Evolutionary conservation across 306 rosid species (phyloP), one percentile per base, ranked within the genome.

Genomic region (Dalbergia cochinchinensis): DNA sequence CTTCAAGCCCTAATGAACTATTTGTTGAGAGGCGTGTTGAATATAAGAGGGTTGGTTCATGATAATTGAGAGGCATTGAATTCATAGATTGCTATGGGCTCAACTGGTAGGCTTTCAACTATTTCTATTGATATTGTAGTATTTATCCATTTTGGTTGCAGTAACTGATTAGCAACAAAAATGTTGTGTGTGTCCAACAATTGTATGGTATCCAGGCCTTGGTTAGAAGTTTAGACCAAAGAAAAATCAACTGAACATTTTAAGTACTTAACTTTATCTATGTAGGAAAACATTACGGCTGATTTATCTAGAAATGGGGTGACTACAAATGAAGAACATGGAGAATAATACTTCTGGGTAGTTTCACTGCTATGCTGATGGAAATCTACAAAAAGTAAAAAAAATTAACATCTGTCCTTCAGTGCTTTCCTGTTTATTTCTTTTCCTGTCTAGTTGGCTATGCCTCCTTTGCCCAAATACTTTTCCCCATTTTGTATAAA

Each of bases 111-210:
- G 72, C 73, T 82, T 70, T 62, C 74, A 53, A 19, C 39, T 19
- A 61, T 13, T 41, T 42, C 48, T 26, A 33, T 34, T 70, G 11
- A 41, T 67, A 15, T 42, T 73, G 47, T 39, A 19, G 61, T 48
- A 16, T 53, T 67, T 16, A 41, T 73, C 14, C 16, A 34, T 67
- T 83, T 47, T 31, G 50, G 34, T 37, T 72, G 47, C 44, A 14
- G 78, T 53, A 48, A 73, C 77, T 31, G 33, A 41, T 67, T 48
- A 62, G 74, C 45, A 58, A 18, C 78, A 18, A n/a, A n/a, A n/a
- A n/a, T n/a, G 57, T 45, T 82, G 71, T 35, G 26, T 67, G 44
- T 6, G 31, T 37, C 33, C 44, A 65, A 57, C 39, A 35, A 14
- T 34, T 42, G 48, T 54, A 54, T 66, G n/a, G 63, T 71, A 12